Evolutionary conservation across 208 protist genomes (phyloP).

Genomic region (Leishmania gerbilli): DNA sequence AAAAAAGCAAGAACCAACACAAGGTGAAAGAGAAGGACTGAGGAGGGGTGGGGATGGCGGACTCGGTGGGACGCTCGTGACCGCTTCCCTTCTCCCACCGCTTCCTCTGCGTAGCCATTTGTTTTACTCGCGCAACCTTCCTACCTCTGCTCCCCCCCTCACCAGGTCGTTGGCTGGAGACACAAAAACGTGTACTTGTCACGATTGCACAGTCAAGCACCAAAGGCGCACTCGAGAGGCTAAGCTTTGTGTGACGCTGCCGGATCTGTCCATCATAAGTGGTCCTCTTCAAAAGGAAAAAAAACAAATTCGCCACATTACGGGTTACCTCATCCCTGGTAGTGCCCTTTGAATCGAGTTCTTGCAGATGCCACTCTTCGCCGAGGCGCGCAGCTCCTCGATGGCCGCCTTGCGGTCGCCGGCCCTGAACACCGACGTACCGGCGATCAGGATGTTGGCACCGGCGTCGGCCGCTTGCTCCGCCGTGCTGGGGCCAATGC

Average conservation of each 20-base stretch:
- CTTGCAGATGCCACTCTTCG: conserved; percentile 35
- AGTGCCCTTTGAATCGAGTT: not conserved
- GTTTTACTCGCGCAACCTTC: not conserved
- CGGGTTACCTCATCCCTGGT: not conserved
- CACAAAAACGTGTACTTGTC: not conserved
- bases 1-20: not conserved
- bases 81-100: not conserved
- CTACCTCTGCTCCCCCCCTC: not conserved
- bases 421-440: conserved; percentile 95
- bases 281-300: not conserved
- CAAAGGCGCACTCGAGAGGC: not conserved
- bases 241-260: not conserved
- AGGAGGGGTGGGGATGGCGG: not conserved
- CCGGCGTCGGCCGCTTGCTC: conserved; percentile 93
- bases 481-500: conserved; percentile 95
- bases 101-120: conserved; percentile 7
- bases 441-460: conserved; percentile 99
- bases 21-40: not conserved
- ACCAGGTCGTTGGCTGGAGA: not conserved
- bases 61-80: not conserved
- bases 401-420: conserved; percentile 46
- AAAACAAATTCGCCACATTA: not conserved
- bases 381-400: conserved; percentile 49
- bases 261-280: not conserved
- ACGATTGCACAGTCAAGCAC: not conserved